Base-by-base conservation (phyloP, 2,329 filamentous ascomycete species). In the Arthrobotrys iridis region DNA sequence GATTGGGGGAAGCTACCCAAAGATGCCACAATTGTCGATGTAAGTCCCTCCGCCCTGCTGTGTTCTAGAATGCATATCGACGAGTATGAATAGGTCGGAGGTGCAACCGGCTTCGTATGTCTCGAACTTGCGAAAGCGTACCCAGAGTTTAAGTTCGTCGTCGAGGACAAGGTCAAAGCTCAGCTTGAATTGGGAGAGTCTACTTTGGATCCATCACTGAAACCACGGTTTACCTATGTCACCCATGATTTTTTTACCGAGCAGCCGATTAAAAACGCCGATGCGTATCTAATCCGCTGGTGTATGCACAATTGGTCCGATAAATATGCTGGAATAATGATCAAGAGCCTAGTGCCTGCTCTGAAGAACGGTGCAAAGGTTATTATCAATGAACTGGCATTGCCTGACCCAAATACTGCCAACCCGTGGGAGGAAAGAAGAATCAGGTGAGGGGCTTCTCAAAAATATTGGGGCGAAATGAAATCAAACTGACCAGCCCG, bases 271-370 rank as follows among this genome's bases (percentile, higher is more conserved):
- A 81, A 84, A 52, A 84, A 79, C 2, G 88, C 86, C 0, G 87
- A 88, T 77, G 84, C 88, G 15, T 89, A 88, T 81, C 84, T 86
- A 77, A 85, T 88, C 80, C 85, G 87, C 52, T 86, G 85, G 83
- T 88, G 89, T 76, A 80, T 90, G 5, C 87, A 90, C 79, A 88
- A 89, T 81, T 88, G 87, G 82, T 85, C 87, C 0, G 87, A 87
- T 11, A 83, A 84, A 1, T 85, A 87, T 64, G 84, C 84, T 2
- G 78, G 85, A 46, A 82, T 83, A 46, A 85, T 88, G 40, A 81
- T 86, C 37, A 82, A 83, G 73, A 84, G 83, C 18, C 82, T 89
- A 6, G 81, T 87, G 1, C 86, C 87, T 0, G 84, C 87, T 33
- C 80, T 89, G 59, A 86, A 88, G 80, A 84, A 85, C 1, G 84